phyloP scores from a whole-genome alignment of 176 grass and related monocot genomes.

The Phoenix dactylifera region DNA sequence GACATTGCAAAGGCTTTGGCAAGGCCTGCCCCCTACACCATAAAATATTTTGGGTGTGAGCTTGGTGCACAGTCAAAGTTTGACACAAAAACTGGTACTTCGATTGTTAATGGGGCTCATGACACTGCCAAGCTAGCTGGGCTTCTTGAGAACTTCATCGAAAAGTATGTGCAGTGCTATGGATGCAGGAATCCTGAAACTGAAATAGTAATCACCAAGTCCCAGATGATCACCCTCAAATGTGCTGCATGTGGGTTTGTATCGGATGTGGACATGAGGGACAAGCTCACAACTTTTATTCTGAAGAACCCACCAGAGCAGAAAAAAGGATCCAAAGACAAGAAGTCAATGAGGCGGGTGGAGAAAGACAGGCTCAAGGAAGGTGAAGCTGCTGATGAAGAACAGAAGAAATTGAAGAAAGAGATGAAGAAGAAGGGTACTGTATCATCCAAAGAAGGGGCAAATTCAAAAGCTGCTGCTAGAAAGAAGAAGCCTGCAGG shows the following conservation, averaged over 20 bases:
- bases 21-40: conserved; percentile 69
- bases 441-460: conserved; percentile 12
- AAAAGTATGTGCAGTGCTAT: conserved; percentile 88
- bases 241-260: conserved; percentile 83
- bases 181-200: conserved; percentile 83
- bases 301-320: conserved; percentile 60
- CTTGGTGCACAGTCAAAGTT: conserved; percentile 65
- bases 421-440: conserved; percentile 55
- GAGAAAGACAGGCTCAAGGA: conserved; percentile 76
- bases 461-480: conserved; percentile 21
- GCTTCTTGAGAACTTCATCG: conserved; percentile 80
- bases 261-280: conserved; percentile 78
- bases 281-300: conserved; percentile 68
- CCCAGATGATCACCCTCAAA: conserved; percentile 57
- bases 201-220: conserved; percentile 59
- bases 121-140: conserved; percentile 74
- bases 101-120: conserved; percentile 68
- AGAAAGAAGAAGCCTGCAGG: conserved; percentile 19
- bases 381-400: conserved; percentile 84
- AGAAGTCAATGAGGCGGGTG: conserved; percentile 77
- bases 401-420: conserved; percentile 73
- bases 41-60: conserved; percentile 64
- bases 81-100: conserved; percentile 51
- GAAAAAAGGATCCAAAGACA: conserved; percentile 70
- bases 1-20: conserved; percentile 64